Conservation (phyloP, 2,329 filamentous ascomycete genomes). For the Colletotrichum echinochloae region DNA sequence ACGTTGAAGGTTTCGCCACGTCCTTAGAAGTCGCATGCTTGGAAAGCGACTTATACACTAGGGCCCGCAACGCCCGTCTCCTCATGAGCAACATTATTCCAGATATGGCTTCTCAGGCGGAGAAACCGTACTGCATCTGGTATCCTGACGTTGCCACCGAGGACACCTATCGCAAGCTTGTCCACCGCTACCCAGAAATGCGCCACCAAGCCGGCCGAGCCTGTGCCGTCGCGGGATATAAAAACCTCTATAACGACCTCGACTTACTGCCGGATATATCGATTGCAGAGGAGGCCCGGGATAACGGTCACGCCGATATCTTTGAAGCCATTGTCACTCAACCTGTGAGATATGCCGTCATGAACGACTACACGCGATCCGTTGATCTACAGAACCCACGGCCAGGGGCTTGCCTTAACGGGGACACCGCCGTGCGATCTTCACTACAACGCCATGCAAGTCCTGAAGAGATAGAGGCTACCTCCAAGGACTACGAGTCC, state of each 20-base stretch:
- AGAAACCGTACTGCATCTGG: constrained; percentile 56
- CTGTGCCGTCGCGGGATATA: constrained; percentile 54
- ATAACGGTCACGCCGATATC: constrained; percentile 44
- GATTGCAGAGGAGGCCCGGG: constrained; percentile 54
- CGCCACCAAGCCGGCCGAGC: constrained; percentile 52
- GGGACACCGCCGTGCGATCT: no score
- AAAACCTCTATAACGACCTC: constrained; percentile 50
- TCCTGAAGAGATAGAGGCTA: no score
- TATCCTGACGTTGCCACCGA: constrained; percentile 52
- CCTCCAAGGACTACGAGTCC: no score
- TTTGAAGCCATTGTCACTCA: constrained; percentile 49
- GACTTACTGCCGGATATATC: constrained; percentile 50
- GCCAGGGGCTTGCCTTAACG: no score
- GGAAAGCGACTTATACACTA: neutral
- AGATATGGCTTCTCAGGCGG: constrained; percentile 41
- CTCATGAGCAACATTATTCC: constrained; percentile 51
- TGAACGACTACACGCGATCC: constrained; percentile 52
- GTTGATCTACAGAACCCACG: constrained; percentile 33
- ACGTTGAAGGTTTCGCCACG: no score
- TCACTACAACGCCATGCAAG: no score
- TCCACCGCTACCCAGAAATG: constrained; percentile 49
- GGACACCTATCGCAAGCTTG: constrained; percentile 51
- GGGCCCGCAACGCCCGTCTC: constrained; percentile 11
- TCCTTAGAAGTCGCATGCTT: no score
- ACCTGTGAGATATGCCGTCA: constrained; percentile 47